Base-by-base conservation (phyloP, 2,329 filamentous ascomycete species). In the Fusarium drepaniforme region DNA sequence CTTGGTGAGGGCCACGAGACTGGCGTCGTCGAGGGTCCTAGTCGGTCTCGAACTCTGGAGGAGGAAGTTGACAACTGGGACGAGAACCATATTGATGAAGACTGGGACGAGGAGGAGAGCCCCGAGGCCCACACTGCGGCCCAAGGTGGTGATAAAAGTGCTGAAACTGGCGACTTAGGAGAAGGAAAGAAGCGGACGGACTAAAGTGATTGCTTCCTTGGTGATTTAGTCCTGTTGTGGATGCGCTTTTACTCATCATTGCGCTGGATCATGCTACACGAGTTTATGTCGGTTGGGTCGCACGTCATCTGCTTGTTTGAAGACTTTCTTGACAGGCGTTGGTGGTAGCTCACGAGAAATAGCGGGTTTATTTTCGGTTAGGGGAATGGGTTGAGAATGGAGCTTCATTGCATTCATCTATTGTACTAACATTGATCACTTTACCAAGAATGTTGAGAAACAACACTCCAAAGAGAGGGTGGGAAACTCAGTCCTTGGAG, bases 51-150 rank as follows among this genome's bases (percentile, higher is more conserved):
- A 35, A 83, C 84, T 23, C 81, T 97, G 23, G 95, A 97, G 77
- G 90, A 96, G 69, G 94, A 97, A 84, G 89, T 98, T 9, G 96
- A 98, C 80, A 95, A 96, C 76, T 98, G 96, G 95, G 95, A 98
- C 80, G 96, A 98, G 85, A 97, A 98, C 72, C 89, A 87, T 3
- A 83, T 85, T 21, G 89, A 91, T 74, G 84, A 87, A 74, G 84
- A 87, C 13, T 90, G 89, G 89, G 88, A 89, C 33, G 88, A 89
- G n/a, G 87, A 86, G 9, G 87, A 88, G 28, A 81, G 78, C 21
- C 80, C 80, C 1, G 75, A 76, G 42, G 51, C 72, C 38, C 51
- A 71, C 9, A 33, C 70, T n/a, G 71, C 69, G 16, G 68, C 67
- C 8, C 65, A 73, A 21, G 51, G 53, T 30, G 72, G 70, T 35